phyloP scores from a whole-genome alignment of 345 rosid species.

The Pugionium dolabratum region DNA sequence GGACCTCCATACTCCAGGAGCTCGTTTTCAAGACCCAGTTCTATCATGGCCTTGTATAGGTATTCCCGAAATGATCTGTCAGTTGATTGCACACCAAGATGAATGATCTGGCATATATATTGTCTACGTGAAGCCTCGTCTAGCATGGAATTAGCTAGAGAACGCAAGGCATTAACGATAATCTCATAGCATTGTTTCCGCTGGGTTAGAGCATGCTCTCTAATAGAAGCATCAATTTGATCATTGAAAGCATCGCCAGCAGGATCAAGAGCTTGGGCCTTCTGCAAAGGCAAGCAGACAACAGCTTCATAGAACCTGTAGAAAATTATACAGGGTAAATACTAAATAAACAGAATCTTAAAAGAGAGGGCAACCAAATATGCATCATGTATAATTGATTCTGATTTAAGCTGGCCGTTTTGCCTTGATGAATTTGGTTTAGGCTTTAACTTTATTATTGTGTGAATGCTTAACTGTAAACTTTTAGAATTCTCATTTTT shows the following conservation, averaged over 20 bases:
- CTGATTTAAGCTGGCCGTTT: constrained; percentile 9
- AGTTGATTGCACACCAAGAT: constrained; percentile 88
- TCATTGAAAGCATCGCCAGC: constrained; percentile 92
- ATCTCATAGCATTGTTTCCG: constrained; percentile 93
- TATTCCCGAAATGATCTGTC: constrained; percentile 89
- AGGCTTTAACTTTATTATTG: neutral
- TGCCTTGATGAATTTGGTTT: constrained; percentile 1
- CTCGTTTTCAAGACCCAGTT: constrained; percentile 90
- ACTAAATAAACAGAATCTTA: constrained; percentile 12
- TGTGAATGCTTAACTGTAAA: constrained; percentile 17
- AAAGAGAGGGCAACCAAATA: constrained; percentile 16
- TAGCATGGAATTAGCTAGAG: constrained; percentile 57
- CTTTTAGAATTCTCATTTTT: neutral
- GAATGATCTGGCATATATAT: constrained; percentile 91
- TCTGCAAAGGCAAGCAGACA: constrained; percentile 87
- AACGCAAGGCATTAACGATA: constrained; percentile 68
- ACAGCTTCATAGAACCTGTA: constrained; percentile 99
- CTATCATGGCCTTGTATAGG: constrained; percentile 77
- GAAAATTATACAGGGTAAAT: constrained; percentile 7
- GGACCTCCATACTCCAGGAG: constrained; percentile 96
- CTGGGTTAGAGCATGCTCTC: constrained; percentile 74
- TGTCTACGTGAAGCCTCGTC: constrained; percentile 73
- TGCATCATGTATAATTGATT: neutral
- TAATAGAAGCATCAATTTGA: constrained; percentile 72
- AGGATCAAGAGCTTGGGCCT: constrained; percentile 91